Evolutionary conservation across 1,284 basidiomycete species (phyloP).

Genomic region (Volvariella surrecta): DNA sequence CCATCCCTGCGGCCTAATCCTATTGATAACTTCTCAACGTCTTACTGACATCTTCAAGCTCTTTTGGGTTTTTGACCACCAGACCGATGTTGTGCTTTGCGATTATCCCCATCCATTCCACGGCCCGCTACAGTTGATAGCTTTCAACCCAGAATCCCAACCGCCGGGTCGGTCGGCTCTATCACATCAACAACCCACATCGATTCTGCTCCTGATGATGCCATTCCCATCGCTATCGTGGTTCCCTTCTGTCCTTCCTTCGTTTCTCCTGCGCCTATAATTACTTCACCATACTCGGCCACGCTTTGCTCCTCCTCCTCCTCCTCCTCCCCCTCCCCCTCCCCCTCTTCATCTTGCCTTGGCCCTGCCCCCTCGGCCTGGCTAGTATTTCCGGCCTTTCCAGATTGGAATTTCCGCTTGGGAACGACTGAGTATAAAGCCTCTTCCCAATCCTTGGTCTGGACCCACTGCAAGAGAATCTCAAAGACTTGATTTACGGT

Average conservation of each 20-base stretch:
- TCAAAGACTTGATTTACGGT: constrained; percentile 98
- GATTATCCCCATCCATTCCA: too few relatives aligned
- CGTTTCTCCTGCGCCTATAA: background rate
- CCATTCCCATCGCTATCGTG: background rate
- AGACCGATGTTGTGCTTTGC: too few relatives aligned
- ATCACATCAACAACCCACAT: too few relatives aligned
- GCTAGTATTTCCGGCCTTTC: constrained; percentile 14
- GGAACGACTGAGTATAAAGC: constrained; percentile 85
- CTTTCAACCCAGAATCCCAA: too few relatives aligned
- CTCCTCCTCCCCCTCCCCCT: constrained; percentile 1
- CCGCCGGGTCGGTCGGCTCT: too few relatives aligned
- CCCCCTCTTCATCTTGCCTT: constrained; percentile 1
- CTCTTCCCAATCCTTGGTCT: constrained; percentile 72
- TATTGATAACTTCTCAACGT: too few relatives aligned
- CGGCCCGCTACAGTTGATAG: too few relatives aligned
- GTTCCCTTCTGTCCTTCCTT: constrained; percentile 4
- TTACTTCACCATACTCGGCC: background rate
- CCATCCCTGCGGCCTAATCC: too few relatives aligned
- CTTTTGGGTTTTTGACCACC: too few relatives aligned
- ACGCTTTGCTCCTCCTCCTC: constrained; percentile 1
- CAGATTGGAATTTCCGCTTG: constrained; percentile 72
- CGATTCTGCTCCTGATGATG: too few relatives aligned
- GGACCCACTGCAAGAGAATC: constrained; percentile 87
- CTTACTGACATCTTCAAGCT: too few relatives aligned
- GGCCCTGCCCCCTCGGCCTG: background rate